Base-by-base conservation (phyloP, 1,284 basidiomycete genomes). In the Sanghuangporus weigelae region DNA sequence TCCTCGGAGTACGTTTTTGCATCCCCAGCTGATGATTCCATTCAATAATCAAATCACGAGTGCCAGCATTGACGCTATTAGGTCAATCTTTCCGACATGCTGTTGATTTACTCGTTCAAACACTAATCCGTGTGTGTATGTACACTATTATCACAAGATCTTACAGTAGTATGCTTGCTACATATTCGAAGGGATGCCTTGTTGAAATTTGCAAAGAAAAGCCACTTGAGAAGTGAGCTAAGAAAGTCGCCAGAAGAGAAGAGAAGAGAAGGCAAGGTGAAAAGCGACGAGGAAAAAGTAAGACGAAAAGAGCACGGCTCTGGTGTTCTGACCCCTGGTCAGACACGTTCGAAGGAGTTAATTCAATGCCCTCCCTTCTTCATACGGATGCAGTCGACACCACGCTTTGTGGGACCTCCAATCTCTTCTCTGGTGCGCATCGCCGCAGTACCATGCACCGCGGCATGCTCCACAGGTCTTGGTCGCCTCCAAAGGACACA, bases 371-470 rank as follows among this genome's bases (percentile, higher is more conserved):
- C 38, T 54, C 12, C 53, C 53, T 54, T 54, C 53, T 19, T 54
- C 53, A 36, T 38, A 63, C n/a, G 46, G 49, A 51, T 64, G 63
- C 44, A 42, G 31, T 16, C 63, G 39, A 53, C 63, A 64, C 63
- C 63, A 64, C 31, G 55, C 16, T 55, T 61, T 64, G 44, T 64
- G 63, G 23, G 23, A 48, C 46, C 51, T 64, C 63, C 63, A 64
- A 42, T 64, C 63, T 35, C 40, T 50, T 19, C 63, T 38, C 36
- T 64, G 63, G 55, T 64, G 63, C 16, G 59, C 59, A 49, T 64
- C 63, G 23, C 63, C 63, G 26, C 63, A 64, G 23, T 64, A 64
- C 63, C 63, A 64, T 21, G 63, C 63, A 26, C 63, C 63, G 23
- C 44, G 48, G 38, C 63, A 64, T 16, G 63, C 63, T 40, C 63